Percentiles rank a stretch among this genome's conserved stretches.
Evolutionary conservation across 2,329 filamentous ascomycete species (phyloP).

Genomic region (Fusarium chuoi): DNA sequence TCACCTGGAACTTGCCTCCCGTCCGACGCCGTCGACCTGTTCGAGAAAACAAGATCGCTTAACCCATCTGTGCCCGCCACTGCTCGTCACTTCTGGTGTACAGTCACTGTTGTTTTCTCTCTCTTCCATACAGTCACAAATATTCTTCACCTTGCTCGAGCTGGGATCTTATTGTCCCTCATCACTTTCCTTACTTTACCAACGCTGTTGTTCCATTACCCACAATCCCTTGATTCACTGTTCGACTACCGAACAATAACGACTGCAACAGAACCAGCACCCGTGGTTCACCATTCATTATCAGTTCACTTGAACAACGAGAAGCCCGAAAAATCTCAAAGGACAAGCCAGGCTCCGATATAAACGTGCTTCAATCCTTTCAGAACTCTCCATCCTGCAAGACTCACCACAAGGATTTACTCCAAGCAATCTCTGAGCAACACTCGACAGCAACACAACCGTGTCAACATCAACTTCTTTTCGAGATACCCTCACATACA

Average conservation of each 20-base stretch:
- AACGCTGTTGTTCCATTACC: conserved; percentile 21
- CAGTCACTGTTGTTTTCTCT: conserved; percentile 15
- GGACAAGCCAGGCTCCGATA: conserved; percentile 22
- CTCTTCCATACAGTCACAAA: background rate
- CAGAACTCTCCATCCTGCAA: conserved; percentile 17
- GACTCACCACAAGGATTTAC: conserved; percentile 7
- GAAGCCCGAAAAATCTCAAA: conserved; percentile 6
- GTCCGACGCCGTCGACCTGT: conserved; percentile 30
- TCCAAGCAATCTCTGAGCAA: conserved; percentile 16
- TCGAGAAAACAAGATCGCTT: conserved; percentile 36
- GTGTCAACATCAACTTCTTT: conserved; percentile 7
- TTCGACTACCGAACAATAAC: conserved; percentile 24
- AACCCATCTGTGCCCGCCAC: conserved; percentile 23
- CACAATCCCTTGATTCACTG: conserved; percentile 37
- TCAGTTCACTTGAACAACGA: conserved; percentile 34
- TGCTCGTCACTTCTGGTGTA: conserved; percentile 28
- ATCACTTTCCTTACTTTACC: conserved; percentile 31
- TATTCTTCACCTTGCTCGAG: conserved; percentile 23
- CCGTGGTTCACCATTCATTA: conserved; percentile 27
- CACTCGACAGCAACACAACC: conserved; percentile 10
- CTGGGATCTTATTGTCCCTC: conserved; percentile 22
- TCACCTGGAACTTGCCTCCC: conserved; percentile 26
- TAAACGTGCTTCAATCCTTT: conserved; percentile 27
- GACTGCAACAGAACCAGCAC: conserved; percentile 21
- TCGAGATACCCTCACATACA: conserved; percentile 27